Evolutionary conservation across 768 basidiomycete species (phyloP), one percentile per base, ranked within the genome.

Genomic region (Phylloporus sp.): DNA sequence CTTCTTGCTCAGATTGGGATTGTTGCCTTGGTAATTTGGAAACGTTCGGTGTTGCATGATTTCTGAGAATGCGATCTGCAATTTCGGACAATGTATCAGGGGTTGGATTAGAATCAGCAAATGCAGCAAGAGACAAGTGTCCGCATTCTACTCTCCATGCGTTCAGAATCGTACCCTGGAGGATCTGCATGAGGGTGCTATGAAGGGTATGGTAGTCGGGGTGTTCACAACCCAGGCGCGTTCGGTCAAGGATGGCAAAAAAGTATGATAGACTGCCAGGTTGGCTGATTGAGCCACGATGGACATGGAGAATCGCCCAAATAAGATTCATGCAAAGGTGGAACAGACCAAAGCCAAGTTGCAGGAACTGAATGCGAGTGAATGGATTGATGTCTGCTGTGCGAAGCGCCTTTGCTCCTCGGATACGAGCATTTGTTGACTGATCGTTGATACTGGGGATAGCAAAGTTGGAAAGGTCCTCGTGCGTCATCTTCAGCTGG

Each of bases 141-240:
- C 70, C 63, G 36, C 60, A 67, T 20, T 65, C 58, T 7, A 16
- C 45, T 2, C 9, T n/a, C 72, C 72, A 75, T 0, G 66, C 66
- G 54, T 69, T 58, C 0, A 75, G 55, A 1, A 75, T 31, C 1
- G 71, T 28, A 0, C 71, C 73, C 6, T 61, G 58, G 2, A 71
- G 57, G 7, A 74, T 68, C 32, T 74, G 71, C 7, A 49, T 10
- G 1, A 61, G 49, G 0, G 42, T 53, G 0, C 46, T 10, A 0
- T 69, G 36, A 0, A 73, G 58, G 0, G 70, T 63, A 24, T 73
- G 67, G 24, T 71, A 74, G 46, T 74, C 64, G 0, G 71, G 72
- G 3, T 73, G 63, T 20, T 71, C 56, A 0, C 55, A 45, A 5
- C 63, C 65, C 6, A 74, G 62, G 0, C 64, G 24, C 2, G 52